Base-by-base conservation (phyloP, 2,329 filamentous ascomycete species). In the Colletotrichum lupini region DNA sequence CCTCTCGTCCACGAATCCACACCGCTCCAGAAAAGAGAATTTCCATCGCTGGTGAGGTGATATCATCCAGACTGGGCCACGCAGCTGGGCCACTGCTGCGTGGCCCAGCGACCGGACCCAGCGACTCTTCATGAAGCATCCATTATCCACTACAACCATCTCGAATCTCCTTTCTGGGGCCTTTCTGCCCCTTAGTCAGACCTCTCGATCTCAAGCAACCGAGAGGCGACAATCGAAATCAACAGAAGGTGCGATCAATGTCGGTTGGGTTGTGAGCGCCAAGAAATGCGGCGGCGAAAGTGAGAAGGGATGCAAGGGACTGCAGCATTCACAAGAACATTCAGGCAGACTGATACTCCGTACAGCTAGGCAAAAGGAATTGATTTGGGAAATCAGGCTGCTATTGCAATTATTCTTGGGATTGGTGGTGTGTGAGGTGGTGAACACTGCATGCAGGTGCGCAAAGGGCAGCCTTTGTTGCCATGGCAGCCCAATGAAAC, bases 11-110 rank as follows among this genome's bases (percentile, higher is more conserved):
- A 22, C 24, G 28, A 55, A 62, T 30, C 65, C 69, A 68, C 69
- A 72, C 64, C 64, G 65, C 65, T 68, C 56, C 57, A 72, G 62
- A 67, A 58, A 71, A 71, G 37, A 49, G 59, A 62, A 62, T 49
- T 62, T 62, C 37, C 37, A 42, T 42, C 22, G 22, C 42, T 22
- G 59, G 55, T 32, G 30, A 42, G 55, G 65, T 72, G 69, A 68
- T 72, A 68, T 72, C 69, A 72, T 72, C 24, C 42, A 19, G 46
- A 52, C 67, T 55, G 32, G 37, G 58, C 58, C 58, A 30, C 37
- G 9, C 9, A 7, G 35, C 22, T 9, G 42, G 16, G 16, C 19
- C 16, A 16, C 37, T 16, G 16, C 37, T 16, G 16, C 16, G 14
- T 42, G 37, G 37, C 37, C 37, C 37, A 30, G n/a, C 16, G 37